Percentiles rank a stretch among this genome's conserved stretches.
phyloP scores from a whole-genome alignment of 1,284 basidiomycete species.

The Cystobasidium slooffiae region DNA sequence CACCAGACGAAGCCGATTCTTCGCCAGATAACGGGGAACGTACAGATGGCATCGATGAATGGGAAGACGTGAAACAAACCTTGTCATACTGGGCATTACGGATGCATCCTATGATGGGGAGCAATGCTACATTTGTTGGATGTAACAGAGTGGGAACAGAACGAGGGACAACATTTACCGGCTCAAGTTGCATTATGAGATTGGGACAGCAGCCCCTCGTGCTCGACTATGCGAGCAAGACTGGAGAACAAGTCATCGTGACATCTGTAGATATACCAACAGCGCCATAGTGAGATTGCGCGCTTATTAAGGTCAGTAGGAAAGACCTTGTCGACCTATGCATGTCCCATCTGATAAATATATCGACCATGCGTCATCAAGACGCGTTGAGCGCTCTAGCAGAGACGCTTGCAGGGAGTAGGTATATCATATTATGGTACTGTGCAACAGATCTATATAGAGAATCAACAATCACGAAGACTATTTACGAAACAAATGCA shows the following conservation, averaged over 20 bases:
- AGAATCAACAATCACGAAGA: no score
- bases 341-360: no score
- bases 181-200: conserved; percentile 58
- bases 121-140: conserved; percentile 58
- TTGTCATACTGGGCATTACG: conserved; percentile 49
- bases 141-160: conserved; percentile 60
- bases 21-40: not conserved
- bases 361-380: no score
- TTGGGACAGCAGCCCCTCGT: conserved; percentile 48
- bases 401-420: no score
- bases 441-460: no score
- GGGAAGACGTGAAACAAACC: conserved; percentile 42
- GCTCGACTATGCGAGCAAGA: conserved; percentile 45
- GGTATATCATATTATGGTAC: no score
- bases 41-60: conserved; percentile 27
- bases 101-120: conserved; percentile 51
- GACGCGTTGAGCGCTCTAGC: no score
- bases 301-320: no score
- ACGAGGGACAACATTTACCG: conserved; percentile 59
- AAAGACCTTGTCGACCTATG: no score
- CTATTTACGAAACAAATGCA: not conserved
- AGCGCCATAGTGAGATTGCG: not conserved
- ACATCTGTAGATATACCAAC: conserved; percentile 2
- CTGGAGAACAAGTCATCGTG: conserved; percentile 19
- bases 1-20: conserved; percentile 53